Conservation (phyloP, 441 rosid genomes). For the Gossypium davidsonii region DNA sequence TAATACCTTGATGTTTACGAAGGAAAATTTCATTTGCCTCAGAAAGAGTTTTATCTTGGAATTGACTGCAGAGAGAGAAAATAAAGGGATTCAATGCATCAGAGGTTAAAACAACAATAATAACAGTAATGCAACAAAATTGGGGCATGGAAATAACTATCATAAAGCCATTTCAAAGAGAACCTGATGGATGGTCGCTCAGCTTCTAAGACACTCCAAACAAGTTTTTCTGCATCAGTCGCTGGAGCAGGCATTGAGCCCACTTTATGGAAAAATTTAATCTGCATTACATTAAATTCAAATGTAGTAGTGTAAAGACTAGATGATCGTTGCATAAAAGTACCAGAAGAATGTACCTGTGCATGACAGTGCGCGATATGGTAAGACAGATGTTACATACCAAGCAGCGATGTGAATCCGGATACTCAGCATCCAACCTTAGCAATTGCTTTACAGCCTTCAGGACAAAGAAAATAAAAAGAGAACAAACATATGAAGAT, state of each 20-base stretch:
- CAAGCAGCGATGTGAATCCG: constrained; percentile 92
- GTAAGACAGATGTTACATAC: constrained; percentile 35
- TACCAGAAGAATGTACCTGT: neutral
- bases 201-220: constrained; percentile 82
- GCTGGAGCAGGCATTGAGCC: constrained; percentile 58
- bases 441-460: constrained; percentile 90
- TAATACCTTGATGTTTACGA: constrained; percentile 63
- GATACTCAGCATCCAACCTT: constrained; percentile 79
- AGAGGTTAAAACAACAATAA: neutral
- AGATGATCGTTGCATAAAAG: neutral
- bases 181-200: constrained; percentile 88
- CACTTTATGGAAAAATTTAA: constrained; percentile 74
- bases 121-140: neutral
- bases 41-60: constrained; percentile 67
- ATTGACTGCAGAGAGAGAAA: constrained; percentile 47
- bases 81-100: neutral
- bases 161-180: constrained; percentile 6
- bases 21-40: constrained; percentile 81
- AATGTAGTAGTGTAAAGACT: constrained; percentile 5
- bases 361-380: constrained; percentile 3
- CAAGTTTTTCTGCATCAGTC: constrained; percentile 69
- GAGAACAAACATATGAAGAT: neutral
- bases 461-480: neutral
- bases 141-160: neutral
- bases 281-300: constrained; percentile 41